Base-by-base conservation (phyloP, 768 basidiomycete species). In the Inosperma sp. region DNA sequence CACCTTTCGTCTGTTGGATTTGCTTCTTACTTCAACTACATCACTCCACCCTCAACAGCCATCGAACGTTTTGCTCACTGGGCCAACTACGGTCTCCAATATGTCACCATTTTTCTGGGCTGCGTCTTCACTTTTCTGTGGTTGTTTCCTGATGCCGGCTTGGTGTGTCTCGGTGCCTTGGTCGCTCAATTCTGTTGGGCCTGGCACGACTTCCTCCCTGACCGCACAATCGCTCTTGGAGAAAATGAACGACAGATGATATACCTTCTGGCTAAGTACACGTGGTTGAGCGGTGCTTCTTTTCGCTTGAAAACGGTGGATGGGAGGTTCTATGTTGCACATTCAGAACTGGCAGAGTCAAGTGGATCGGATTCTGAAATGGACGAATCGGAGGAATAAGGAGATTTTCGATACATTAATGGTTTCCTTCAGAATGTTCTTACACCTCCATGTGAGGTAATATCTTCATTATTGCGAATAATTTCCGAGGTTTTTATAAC, bases 21-120 rank as follows among this genome's bases (percentile, higher is more conserved):
- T 54, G 53, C 58, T 4, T 51, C 62, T 17, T 72, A 67, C 46
- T 40, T 65, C 51, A 58, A 62, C 6, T 53, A 57, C 19, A 55
- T 60, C 7, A 39, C 49, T 36, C 68, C 67, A 7, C 50, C 50
- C 3, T 21, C 46, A 22, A 39, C 45, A 0, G 36, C 45, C 7
- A 72, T 77, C 26, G 67, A 60, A 27, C 70, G 73, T 29, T 75
- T 70, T 54, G 68, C 70, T 4, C 66, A 74, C 52, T 75, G 69
- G 69, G 66, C 69, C 4, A 65, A 72, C 30, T 64, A 65, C 48
- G 70, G 67, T 1, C 58, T 66, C 42, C 65, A 71, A n/a, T 69
- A 74, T 49, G 49, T 73, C 26, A 57, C 63, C 35, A 65, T 68
- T 22, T 77, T 77, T 48, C 23, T 72, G 3, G 60, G 61, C 1